Percentiles rank a stretch among this genome's conserved stretches.
These are phyloP conservation scores for Stygiomarasmius scandens DNA, from an alignment of 1,284 basidiomycete genomes.

Conservation along the genomic window DNA sequence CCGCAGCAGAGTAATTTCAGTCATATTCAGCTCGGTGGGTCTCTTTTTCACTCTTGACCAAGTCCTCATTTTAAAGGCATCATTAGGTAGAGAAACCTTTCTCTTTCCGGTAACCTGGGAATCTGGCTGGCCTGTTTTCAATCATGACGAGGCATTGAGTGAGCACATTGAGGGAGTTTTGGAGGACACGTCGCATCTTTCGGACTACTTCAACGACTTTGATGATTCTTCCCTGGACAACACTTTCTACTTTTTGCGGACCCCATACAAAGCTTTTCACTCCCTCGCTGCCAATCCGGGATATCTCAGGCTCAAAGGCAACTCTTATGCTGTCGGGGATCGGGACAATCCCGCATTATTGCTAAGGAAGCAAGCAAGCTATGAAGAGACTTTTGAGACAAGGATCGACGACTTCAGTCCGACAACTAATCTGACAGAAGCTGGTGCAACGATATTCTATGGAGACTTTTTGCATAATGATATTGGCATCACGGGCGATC, in stretches of 20 bases:
- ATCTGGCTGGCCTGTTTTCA: constrained; percentile 40
- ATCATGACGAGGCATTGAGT: constrained; percentile 31
- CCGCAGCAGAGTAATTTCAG: constrained; percentile 38
- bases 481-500: constrained; percentile 31
- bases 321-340: constrained; percentile 38
- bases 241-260: constrained; percentile 38
- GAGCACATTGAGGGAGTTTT: constrained; percentile 31
- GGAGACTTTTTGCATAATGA: constrained; percentile 41
- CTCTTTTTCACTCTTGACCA: background rate
- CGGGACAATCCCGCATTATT: constrained; percentile 38
- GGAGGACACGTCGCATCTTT: constrained; percentile 26
- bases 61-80: background rate
- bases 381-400: constrained; percentile 38
- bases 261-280: constrained; percentile 37
- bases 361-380: constrained; percentile 38
- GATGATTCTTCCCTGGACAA: constrained; percentile 30
- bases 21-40: constrained; percentile 36
- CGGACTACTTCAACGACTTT: constrained; percentile 20
- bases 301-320: constrained; percentile 33
- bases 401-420: constrained; percentile 32
- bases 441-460: constrained; percentile 37
- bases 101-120: constrained; percentile 46
- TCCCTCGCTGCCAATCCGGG: constrained; percentile 28
- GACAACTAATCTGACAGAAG: constrained; percentile 31
- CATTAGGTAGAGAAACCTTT: constrained; percentile 44